A percentile compares a stretch with the other conserved stretches of the same genome.
phyloP scores from a whole-genome alignment of 148 eudicot species.

The Dysphania ambrosioides region DNA sequence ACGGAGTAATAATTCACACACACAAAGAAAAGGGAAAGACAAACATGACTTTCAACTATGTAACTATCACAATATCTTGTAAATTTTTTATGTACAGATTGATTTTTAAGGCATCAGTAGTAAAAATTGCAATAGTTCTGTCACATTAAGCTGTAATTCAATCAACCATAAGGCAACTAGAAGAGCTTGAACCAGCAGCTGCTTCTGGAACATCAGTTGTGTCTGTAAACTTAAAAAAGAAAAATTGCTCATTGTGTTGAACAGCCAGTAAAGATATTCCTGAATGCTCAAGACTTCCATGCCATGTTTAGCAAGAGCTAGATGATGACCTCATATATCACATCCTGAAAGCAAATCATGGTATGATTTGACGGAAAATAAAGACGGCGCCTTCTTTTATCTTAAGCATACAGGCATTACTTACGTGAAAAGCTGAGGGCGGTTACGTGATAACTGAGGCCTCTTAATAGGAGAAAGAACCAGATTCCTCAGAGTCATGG shows the following conservation, averaged over 20 bases:
- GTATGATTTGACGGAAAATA: not conserved
- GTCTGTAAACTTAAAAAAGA: not conserved
- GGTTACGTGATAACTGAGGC: conserved; percentile 77
- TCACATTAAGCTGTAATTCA: not conserved
- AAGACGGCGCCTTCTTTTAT: not conserved
- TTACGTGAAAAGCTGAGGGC: conserved; percentile 76
- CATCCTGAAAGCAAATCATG: conserved; percentile 23
- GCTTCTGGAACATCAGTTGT: not conserved
- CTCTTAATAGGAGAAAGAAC: conserved; percentile 84
- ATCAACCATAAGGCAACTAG: not conserved
- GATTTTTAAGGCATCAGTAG: not conserved
- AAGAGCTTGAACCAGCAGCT: not conserved
- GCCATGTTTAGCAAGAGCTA: conserved; percentile 4
- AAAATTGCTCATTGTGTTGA: not conserved
- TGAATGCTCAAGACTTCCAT: not conserved
- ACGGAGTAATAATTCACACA: not conserved
- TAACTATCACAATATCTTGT: not conserved
- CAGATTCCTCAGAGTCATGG: conserved; percentile 71
- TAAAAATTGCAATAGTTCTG: not conserved
- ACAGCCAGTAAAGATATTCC: not conserved
- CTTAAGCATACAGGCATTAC: not conserved
- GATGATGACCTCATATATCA: conserved; percentile 3
- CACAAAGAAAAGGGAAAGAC: not conserved
- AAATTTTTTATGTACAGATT: not conserved
- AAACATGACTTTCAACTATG: not conserved